Evolutionary conservation across 305 asterid species (phyloP).

Genomic region (Fraxinus albicans): DNA sequence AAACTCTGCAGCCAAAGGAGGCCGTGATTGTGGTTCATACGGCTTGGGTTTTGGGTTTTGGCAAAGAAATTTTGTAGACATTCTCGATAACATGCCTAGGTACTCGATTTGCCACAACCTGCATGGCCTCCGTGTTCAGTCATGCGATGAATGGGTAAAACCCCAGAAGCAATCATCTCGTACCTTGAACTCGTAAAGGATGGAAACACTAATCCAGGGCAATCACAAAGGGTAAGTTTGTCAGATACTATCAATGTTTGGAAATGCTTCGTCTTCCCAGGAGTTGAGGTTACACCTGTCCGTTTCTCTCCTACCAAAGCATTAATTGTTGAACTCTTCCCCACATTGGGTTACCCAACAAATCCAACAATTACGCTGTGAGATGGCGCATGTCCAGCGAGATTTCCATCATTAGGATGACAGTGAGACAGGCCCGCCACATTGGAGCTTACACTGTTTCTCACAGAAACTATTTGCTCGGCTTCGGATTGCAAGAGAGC

Average conservation of each 20-base stretch:
- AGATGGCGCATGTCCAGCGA: no score
- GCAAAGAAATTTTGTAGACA: conserved; percentile 70
- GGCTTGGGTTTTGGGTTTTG: conserved; percentile 91
- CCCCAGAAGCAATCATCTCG: conserved; percentile 96
- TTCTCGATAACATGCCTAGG: conserved; percentile 62
- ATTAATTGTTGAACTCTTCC: conserved; percentile 33
- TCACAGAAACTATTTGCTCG: no score
- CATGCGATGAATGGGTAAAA: conserved; percentile 82
- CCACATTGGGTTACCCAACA: conserved; percentile 96
- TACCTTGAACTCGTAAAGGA: conserved; percentile 91
- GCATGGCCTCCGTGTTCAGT: conserved; percentile 84
- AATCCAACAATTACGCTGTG: conserved; percentile 71
- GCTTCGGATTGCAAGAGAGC: conserved; percentile 57
- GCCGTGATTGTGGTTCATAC: conserved; percentile 64
- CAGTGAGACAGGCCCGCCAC: no score
- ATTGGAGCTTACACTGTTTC: no score
- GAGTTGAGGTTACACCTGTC: conserved; percentile 95
- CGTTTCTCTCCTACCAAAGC: conserved; percentile 89
- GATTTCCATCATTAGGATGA: no score
- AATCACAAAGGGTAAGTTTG: conserved; percentile 83
- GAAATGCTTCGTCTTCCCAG: conserved; percentile 96
- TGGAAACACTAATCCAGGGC: conserved; percentile 95
- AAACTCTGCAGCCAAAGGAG: conserved; percentile 73
- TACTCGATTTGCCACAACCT: conserved; percentile 83
- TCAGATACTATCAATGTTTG: conserved; percentile 84